Conservation (phyloP, 2,329 filamentous ascomycete genomes). For the Colletotrichum destructivum region DNA sequence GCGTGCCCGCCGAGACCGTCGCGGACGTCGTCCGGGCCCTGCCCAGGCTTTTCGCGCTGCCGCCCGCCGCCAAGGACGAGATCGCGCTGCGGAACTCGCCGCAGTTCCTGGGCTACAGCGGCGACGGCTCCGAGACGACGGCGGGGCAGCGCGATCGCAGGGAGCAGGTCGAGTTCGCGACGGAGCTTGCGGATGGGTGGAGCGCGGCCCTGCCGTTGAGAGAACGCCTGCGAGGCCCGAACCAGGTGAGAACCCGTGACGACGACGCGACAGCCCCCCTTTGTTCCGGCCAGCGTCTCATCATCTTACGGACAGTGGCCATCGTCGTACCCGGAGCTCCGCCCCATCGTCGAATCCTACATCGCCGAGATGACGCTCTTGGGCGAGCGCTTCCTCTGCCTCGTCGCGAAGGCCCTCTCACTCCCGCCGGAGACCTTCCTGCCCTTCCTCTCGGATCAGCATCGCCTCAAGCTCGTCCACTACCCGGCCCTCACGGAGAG, state of each 20-base stretch:
- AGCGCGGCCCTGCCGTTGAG: slow-evolving; percentile 52
- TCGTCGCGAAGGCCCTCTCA: slow-evolving; percentile 69
- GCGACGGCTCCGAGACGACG: slow-evolving; percentile 69
- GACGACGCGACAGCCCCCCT: too few relatives aligned
- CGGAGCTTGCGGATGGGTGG: slow-evolving; percentile 62
- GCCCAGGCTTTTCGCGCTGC: slow-evolving; percentile 61
- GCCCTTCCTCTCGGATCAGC: slow-evolving; percentile 69
- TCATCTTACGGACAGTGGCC: slow-evolving; percentile 57
- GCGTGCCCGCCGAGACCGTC: slow-evolving; percentile 55
- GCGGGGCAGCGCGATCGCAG: slow-evolving; percentile 65
- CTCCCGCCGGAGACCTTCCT: slow-evolving; percentile 65
- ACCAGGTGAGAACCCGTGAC: slow-evolving; percentile 55
- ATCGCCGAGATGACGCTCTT: slow-evolving; percentile 65
- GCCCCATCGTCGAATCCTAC: slow-evolving; percentile 61
- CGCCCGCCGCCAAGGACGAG: slow-evolving; percentile 53
- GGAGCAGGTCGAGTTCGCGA: slow-evolving; percentile 74
- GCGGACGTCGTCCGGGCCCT: slow-evolving; percentile 56
- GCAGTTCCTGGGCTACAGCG: slow-evolving; percentile 74
- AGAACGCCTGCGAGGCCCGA: slow-evolving; percentile 63
- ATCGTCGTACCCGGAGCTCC: slow-evolving; percentile 51
- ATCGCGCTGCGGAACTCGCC: slow-evolving; percentile 67
- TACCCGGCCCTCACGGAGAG: slow-evolving; percentile 57
- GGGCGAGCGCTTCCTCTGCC: slow-evolving; percentile 67
- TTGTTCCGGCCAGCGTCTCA: slow-evolving; percentile 2
- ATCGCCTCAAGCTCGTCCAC: slow-evolving; percentile 71